Evolutionary conservation across 2,329 filamentous ascomycete species (phyloP), one percentile per base, ranked within the genome.

Genomic region (Gnomoniopsis sp.): DNA sequence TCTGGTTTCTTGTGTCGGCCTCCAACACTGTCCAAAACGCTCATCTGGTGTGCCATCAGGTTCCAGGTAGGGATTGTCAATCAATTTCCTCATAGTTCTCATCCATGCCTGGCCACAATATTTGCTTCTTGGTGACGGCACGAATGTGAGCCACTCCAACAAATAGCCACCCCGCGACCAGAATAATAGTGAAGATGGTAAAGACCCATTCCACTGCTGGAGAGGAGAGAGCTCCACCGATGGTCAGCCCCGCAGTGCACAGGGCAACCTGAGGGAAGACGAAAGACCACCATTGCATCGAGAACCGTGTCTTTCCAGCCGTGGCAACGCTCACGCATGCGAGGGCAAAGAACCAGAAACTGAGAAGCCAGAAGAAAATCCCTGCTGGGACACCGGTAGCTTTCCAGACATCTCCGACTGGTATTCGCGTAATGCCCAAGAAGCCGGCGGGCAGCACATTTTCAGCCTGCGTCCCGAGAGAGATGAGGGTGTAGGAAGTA

Each of bases 231-330:
- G 46, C 46, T 17, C n/a, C 46, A 4, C 46, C 10, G 17, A 48
- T 48, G 14, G 46, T 48, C n/a, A 48, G 12, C 11, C 21, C 44
- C 14, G 54, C 46, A 36, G 49, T 57, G 0, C 79, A 80, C 26
- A 85, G 76, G 0, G 82, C 83, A 0, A 78, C 81, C 55, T 85
- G 85, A 11, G 83, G 82, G 63, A 85, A 86, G 12, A 86, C 77
- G 69, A 85, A 83, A 0, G 81, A 79, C 79, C 79, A 83, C 82
- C 81, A 86, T 11, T 61, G 55, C 26, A 82, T 68, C 8, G 77
- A 75, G 67, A 82, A 82, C 1, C 64, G 64, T 67, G 79, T 82
- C 14, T 73, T 69, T 17, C 72, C 68, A 11, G 69, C 61, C 36
- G 74, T 70, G 54, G 73, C 54, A 36, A 77, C 69, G 8, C 73